Base-by-base conservation (phyloP, 2,329 filamentous ascomycete species). In the Epichloe bromicola region DNA sequence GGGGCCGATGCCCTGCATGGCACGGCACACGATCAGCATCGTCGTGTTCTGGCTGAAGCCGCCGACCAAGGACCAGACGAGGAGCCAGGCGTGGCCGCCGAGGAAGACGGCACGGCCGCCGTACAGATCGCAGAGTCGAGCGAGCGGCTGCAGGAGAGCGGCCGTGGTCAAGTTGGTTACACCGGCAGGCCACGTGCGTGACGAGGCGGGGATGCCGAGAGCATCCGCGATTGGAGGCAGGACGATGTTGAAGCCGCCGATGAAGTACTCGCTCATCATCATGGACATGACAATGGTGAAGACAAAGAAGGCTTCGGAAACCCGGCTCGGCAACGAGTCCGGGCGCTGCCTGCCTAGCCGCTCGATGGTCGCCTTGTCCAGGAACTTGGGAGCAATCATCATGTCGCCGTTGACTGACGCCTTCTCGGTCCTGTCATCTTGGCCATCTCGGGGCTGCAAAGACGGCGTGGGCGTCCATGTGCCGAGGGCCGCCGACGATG, bases 171-270 rank as follows among this genome's bases (percentile, higher is more conserved):
- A 60, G 11, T 85, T 83, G 41, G 81, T 77, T 43, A 81, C 74
- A 58, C 69, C 82, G 63, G 69, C 80, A 58, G 68, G 85, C 86
- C 79, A 88, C 65, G 70, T 87, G 65, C 61, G 76, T 58, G 61
- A 80, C 41, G 61, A 74, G 60, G 65, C 73, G 0, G 85, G 78
- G 40, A 93, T 88, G 39, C 79, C 51, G 4, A 93, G 73, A 1
- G 79, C 74, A 11, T 65, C 61, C 11, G 79, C 71, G 3, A 93
- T 64, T 0, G 78, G 79, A 1, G 87, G 86, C 0, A 90, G 66
- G 26, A 91, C 77, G 56, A 86, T 83, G 53, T 76, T 78, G 63
- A 90, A 93, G 34, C 88, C 88, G 45, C 82, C 85, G 48, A 91
- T 77, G 61, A 84, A 85, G 65, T 83, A 90, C 67, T 90, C 86